Percentiles rank a stretch among this genome's conserved stretches.
Evolutionary conservation across 192 early-diverging fungal genomes (phyloP).

Genomic region (Gamsiella multidivaricata): DNA sequence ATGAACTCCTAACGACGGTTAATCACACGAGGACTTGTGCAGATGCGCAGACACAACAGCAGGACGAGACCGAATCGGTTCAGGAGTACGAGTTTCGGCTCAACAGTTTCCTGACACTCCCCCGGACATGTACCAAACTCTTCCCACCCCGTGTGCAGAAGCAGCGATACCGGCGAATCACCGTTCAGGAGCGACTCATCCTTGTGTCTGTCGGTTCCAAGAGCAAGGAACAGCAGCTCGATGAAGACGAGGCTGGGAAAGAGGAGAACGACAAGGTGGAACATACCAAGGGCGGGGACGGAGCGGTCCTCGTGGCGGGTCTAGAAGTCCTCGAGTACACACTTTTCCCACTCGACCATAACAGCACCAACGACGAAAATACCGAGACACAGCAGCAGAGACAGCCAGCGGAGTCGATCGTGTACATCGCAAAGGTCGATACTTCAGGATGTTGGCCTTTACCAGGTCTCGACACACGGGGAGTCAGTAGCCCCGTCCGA

Average conservation of each 20-base stretch:
- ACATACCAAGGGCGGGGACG: not conserved
- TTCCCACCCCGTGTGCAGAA: constrained; percentile 31
- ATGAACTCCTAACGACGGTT: constrained; percentile 7
- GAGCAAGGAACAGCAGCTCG: not conserved
- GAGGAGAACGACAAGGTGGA: not conserved
- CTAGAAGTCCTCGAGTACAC: constrained; percentile 43
- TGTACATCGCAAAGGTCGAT: constrained; percentile 62
- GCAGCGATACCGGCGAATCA: constrained; percentile 7
- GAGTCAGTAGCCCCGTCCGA: constrained; percentile 23
- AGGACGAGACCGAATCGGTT: not conserved
- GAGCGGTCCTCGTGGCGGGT: constrained; percentile 25
- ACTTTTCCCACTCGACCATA: not conserved
- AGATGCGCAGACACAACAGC: not conserved
- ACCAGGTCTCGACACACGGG: constrained; percentile 1
- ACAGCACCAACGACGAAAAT: not conserved
- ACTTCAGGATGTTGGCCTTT: constrained; percentile 53
- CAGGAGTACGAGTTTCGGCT: constrained; percentile 17
- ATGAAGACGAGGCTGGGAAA: not conserved
- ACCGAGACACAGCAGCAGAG: not conserved
- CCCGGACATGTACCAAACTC: constrained; percentile 1
- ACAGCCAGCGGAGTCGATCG: constrained; percentile 7
- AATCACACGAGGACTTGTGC: not conserved
- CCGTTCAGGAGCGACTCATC: constrained; percentile 36
- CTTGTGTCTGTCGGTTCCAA: constrained; percentile 10
- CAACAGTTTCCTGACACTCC: constrained; percentile 32